A percentile compares a stretch with the other conserved stretches of the same genome.
Conservation (phyloP, 306 rosid species). For the Luffa aegyptiaca region DNA sequence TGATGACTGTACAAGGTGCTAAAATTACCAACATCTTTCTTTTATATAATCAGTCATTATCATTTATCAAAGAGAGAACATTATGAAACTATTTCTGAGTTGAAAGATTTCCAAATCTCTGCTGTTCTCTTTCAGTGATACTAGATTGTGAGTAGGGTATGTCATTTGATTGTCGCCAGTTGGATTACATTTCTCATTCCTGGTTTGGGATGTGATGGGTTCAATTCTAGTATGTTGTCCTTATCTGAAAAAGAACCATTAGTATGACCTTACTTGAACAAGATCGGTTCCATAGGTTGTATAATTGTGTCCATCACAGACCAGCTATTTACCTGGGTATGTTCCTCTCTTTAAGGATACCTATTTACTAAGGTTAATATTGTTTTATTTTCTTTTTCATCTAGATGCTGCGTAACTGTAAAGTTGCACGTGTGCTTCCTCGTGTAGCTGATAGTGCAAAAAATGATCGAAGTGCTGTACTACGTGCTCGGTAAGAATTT, state of each 20-base stretch:
- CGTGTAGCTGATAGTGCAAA: constrained; percentile 83
- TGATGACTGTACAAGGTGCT: neutral
- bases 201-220: neutral
- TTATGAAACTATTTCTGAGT: neutral
- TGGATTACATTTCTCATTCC: neutral
- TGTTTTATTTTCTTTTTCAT: constrained; percentile 7
- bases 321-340: neutral
- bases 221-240: neutral
- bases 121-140: neutral
- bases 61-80: neutral
- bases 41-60: neutral
- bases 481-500: constrained; percentile 78
- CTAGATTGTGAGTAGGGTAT: neutral
- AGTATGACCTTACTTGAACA: neutral
- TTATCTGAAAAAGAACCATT: neutral
- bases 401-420: constrained; percentile 93
- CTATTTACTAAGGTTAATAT: neutral
- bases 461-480: constrained; percentile 80
- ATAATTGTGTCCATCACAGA: neutral
- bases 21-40: neutral
- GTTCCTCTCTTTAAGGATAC: neutral
- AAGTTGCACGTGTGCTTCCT: constrained; percentile 88
- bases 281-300: neutral
- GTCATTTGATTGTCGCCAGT: neutral
- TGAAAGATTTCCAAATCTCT: neutral